Evolutionary conservation across 2,329 filamentous ascomycete species (phyloP), one percentile per base, ranked within the genome.

Genomic region (Albophoma yamanashiensis): DNA sequence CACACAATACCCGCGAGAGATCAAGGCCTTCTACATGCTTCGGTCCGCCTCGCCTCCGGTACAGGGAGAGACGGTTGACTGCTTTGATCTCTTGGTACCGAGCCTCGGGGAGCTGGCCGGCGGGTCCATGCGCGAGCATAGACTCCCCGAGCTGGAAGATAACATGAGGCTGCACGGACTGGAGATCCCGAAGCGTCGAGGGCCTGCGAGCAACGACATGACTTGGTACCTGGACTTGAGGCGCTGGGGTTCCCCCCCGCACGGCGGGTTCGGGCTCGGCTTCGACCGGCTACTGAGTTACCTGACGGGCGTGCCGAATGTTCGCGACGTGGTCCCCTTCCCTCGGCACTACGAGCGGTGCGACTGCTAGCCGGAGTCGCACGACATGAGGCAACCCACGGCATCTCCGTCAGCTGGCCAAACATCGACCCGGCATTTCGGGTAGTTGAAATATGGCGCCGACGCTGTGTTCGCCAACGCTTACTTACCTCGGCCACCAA

Each of bases 191-290:
- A 69, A 57, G 57, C 67, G 69, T 74, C 64, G 62, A 12, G 67
- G 68, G n/a, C 57, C 64, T 31, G 66, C 64, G 55, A 61, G 66
- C 25, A 68, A 62, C 56, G 65, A 69, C 38, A 74, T 96, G 59
- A 83, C 88, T 65, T 97, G 92, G 92, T 97, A 96, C 71, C 78
- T 91, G 31, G 92, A 97, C 72, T 80, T 97, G 62, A 86, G 92
- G 62, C 86, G 88, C 65, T 97, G 91, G 83, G 92, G 92, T n/a
- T 92, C 88, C 66, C 90, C 91, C 60, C 91, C 91, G 42, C 92
- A 96, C 68, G 92, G 92, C 50, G 92, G 92, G 1, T 97, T 96
- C 70, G 92, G 92, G 3, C 73, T 97, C 60, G 92, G 92, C 11
- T 95, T 96, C 70, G 92, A 97, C 78, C 84, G 92, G 59, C 81